Evolutionary conservation across 441 rosid species (phyloP).

Genomic region (Croton setiger): DNA sequence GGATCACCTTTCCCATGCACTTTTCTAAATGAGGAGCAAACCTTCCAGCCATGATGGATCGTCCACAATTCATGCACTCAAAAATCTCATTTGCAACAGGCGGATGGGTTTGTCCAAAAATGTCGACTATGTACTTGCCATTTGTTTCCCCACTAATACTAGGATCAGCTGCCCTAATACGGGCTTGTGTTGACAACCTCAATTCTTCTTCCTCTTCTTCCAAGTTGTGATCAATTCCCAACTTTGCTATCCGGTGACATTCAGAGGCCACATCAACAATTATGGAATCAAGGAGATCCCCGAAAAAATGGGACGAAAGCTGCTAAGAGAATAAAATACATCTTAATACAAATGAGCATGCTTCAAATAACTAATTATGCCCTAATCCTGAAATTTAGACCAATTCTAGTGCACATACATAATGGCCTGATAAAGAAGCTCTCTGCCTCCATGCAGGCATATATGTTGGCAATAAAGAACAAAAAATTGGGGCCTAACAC

Average conservation of each 20-base stretch:
- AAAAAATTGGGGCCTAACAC: too few relatives aligned
- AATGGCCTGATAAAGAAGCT: too few relatives aligned
- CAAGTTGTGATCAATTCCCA: conserved; percentile 80
- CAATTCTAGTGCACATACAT: too few relatives aligned
- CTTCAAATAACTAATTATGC: too few relatives aligned
- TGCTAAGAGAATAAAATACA: conserved; percentile 22
- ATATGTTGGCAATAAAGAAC: too few relatives aligned
- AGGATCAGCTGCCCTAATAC: conserved; percentile 70
- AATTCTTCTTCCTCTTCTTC: conserved; percentile 89
- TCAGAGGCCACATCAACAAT: conserved; percentile 96
- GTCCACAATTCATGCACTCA: conserved; percentile 90
- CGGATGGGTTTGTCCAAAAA: conserved; percentile 89
- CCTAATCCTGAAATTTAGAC: too few relatives aligned
- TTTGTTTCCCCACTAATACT: conserved; percentile 61
- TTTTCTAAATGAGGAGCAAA: conserved; percentile 96
- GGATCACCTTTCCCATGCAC: conserved; percentile 96
- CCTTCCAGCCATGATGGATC: conserved; percentile 80
- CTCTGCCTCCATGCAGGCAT: too few relatives aligned
- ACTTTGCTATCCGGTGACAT: conserved; percentile 79
- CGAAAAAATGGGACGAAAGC: conserved; percentile 65
- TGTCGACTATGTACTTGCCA: conserved; percentile 78
- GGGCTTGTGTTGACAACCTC: conserved; percentile 77
- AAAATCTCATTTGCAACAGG: conserved; percentile 73
- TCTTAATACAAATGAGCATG: neutral
- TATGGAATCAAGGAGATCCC: conserved; percentile 76